These are phyloP conservation scores for Linum lewisii DNA, from an alignment of 345 rosid species.

Conservation along the genomic window DNA sequence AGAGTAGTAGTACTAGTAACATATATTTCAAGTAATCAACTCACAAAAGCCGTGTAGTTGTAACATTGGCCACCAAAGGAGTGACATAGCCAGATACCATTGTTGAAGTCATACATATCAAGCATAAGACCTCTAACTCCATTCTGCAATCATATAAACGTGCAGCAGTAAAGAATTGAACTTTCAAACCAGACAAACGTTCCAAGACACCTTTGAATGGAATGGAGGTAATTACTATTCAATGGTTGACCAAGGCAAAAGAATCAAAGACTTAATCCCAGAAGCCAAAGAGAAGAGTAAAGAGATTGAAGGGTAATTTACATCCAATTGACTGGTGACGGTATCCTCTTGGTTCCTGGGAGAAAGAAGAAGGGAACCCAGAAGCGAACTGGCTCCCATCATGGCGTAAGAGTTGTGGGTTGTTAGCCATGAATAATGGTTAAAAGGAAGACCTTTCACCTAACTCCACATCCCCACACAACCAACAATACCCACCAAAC, in stretches of 20 bases:
- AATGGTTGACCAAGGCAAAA: no score
- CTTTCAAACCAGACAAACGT: neutral
- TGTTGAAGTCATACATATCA: conserved; percentile 75
- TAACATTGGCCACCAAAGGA: conserved; percentile 61
- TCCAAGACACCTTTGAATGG: no score
- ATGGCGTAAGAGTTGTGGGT: conserved; percentile 78
- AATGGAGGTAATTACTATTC: no score
- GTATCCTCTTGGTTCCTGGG: conserved; percentile 81
- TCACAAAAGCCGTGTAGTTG: conserved; percentile 77
- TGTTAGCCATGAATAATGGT: conserved; percentile 81
- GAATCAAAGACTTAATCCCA: neutral
- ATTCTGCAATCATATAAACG: conserved; percentile 39
- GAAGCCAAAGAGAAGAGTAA: conserved; percentile 3
- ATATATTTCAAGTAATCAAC: conserved; percentile 20
- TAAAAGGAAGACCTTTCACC: conserved; percentile 80
- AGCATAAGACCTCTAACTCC: conserved; percentile 93
- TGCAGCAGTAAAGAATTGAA: neutral
- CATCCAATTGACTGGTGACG: conserved; percentile 69
- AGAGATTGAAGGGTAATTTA: conserved; percentile 13
- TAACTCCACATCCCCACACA: conserved; percentile 25
- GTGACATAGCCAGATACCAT: conserved; percentile 87
- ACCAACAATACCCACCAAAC: neutral
- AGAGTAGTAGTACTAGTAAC: no score
- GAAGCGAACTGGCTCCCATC: conserved; percentile 32
- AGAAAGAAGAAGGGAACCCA: conserved; percentile 35